phyloP scores from a whole-genome alignment of 805 yeast species.

The Candida chilensis region DNA sequence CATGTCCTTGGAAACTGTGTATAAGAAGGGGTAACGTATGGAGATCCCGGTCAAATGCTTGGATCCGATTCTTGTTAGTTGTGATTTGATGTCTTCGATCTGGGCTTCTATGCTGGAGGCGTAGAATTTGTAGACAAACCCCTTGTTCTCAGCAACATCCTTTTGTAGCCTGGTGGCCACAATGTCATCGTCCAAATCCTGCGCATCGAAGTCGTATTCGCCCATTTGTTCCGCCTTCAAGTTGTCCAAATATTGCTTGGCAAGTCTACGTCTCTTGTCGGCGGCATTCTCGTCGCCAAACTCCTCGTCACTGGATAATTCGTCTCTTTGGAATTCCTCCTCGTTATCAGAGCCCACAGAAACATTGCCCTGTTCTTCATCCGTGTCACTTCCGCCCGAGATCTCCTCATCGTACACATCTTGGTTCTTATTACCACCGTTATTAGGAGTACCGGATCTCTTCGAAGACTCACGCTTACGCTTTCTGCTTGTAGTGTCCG shows the following conservation, averaged over 20 bases:
- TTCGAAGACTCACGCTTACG: too few species aligned
- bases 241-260: conserved; percentile 83
- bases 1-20: conserved; percentile 76
- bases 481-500: too few species aligned
- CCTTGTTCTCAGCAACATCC: conserved; percentile 88
- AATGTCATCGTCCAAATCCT: conserved; percentile 82
- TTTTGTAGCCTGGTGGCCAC: conserved; percentile 70
- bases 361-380: conserved; percentile 34
- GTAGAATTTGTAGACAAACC: conserved; percentile 65
- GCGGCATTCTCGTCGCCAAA: conserved; percentile 74
- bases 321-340: conserved; percentile 24
- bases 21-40: conserved; percentile 53
- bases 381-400: conserved; percentile 40
- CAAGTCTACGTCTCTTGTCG: conserved; percentile 88
- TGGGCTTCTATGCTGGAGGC: conserved; percentile 39
- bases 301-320: conserved; percentile 63
- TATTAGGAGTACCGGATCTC: too few species aligned
- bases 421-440: too few species aligned
- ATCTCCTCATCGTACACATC: conserved; percentile 58
- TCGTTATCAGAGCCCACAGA: conserved; percentile 14
- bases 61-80: conserved; percentile 50
- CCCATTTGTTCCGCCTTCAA: conserved; percentile 47
- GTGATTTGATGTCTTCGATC: conserved; percentile 27
- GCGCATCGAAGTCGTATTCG: conserved; percentile 69
- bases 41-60: conserved; percentile 47